phyloP scores from a whole-genome alignment of 768 basidiomycete genomes.

The Leucosporidium yakuticum region DNA sequence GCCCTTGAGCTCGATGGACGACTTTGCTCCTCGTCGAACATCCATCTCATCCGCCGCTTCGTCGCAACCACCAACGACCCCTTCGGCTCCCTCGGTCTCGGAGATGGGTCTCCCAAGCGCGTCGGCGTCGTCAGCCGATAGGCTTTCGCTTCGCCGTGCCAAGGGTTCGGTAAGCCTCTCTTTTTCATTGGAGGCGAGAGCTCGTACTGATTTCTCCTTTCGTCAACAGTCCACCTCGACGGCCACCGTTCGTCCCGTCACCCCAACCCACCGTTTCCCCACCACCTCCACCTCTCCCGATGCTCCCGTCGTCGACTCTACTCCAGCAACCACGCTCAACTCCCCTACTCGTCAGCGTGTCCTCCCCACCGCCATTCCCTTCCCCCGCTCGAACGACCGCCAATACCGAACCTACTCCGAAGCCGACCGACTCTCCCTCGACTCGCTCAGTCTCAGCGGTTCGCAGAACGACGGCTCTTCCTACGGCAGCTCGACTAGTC shows the following conservation, averaged over 20 bases:
- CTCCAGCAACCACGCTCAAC: neutral
- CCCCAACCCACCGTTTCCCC: neutral
- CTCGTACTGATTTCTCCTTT: neutral
- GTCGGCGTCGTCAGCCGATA: neutral
- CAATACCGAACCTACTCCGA: constrained; percentile 1
- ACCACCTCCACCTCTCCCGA: neutral
- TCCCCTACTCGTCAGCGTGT: neutral
- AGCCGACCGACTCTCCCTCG: neutral
- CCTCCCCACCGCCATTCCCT: neutral
- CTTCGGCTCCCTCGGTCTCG: neutral
- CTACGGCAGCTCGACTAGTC: neutral
- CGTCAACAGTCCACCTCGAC: neutral
- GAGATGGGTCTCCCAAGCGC: neutral
- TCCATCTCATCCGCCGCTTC: constrained; percentile 1
- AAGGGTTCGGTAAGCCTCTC: constrained; percentile 3
- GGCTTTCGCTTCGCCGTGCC: neutral
- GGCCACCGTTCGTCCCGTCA: neutral
- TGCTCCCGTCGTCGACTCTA: neutral
- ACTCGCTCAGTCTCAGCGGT: neutral
- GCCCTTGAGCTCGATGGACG: constrained; percentile 5
- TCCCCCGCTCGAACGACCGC: constrained; percentile 1
- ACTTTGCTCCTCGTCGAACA: neutral
- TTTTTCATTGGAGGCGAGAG: neutral
- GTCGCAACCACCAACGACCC: neutral
- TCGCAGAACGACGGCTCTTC: neutral